phyloP scores from a whole-genome alignment of 495 filamentous ascomycete genomes.

The Parmelia sp. region DNA sequence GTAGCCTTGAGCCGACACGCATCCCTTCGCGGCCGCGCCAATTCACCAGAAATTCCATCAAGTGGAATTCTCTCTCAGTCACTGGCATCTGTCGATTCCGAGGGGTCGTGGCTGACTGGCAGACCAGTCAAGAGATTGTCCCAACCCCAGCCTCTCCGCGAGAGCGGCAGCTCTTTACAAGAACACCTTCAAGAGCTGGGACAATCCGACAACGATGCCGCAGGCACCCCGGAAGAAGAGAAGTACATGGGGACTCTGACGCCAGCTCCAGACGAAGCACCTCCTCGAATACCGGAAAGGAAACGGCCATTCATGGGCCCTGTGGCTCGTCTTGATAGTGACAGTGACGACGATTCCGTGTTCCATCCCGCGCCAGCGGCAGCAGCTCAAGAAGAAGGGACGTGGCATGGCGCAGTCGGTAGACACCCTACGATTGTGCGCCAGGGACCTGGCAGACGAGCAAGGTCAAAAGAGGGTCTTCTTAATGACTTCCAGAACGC shows the following conservation, averaged over 20 bases:
- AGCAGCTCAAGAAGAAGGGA: slow-evolving; percentile 31
- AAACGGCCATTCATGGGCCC: slow-evolving; percentile 19
- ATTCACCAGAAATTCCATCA: slow-evolving; percentile 23
- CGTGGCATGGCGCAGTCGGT: slow-evolving; percentile 48
- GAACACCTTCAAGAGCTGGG: slow-evolving; percentile 39
- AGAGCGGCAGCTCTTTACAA: slow-evolving; percentile 43
- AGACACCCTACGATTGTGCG: slow-evolving; percentile 51
- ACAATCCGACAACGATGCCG: slow-evolving; percentile 52
- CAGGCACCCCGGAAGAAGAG: slow-evolving; percentile 27
- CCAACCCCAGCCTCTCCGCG: slow-evolving; percentile 41
- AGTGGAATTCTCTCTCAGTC: slow-evolving; percentile 55
- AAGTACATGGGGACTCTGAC: slow-evolving; percentile 24
- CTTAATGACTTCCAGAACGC: slow-evolving; percentile 52
- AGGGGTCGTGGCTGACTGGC: slow-evolving; percentile 89
- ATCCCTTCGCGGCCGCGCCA: slow-evolving; percentile 21
- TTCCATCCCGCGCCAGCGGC: slow-evolving; percentile 12
- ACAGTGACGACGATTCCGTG: slow-evolving; percentile 30
- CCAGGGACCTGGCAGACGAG: slow-evolving; percentile 44
- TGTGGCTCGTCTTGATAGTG: slow-evolving; percentile 25
- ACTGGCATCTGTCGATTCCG: slow-evolving; percentile 79
- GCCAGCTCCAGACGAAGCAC: slow-evolving; percentile 20
- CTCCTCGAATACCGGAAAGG: slow-evolving; percentile 19
- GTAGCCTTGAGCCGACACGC: slow-evolving; percentile 28
- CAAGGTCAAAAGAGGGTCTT: slow-evolving; percentile 63
- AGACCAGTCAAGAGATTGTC: slow-evolving; percentile 50